phyloP scores from a whole-genome alignment of 139 green algal species.

The Haematococcus lacustris region DNA sequence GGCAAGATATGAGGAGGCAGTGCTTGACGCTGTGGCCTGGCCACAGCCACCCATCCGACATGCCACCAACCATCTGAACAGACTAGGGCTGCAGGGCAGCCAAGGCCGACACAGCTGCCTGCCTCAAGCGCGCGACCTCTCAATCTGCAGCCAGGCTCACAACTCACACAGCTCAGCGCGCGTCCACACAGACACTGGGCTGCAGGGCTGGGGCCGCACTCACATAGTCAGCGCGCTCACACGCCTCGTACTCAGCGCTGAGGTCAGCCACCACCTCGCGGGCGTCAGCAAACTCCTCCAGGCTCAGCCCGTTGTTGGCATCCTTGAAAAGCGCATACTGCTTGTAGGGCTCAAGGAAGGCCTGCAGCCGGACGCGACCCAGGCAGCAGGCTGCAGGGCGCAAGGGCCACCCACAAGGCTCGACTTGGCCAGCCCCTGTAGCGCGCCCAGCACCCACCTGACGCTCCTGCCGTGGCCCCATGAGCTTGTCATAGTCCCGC shows the following conservation, averaged over 20 bases:
- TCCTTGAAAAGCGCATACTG: slow-evolving; percentile 51
- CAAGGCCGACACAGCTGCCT: neutral
- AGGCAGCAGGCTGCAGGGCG: neutral
- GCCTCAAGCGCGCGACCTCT: neutral
- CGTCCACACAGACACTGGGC: neutral
- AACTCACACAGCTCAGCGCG: neutral
- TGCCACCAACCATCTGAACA: no score
- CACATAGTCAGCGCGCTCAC: slow-evolving; percentile 81
- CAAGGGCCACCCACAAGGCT: neutral
- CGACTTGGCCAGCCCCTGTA: neutral
- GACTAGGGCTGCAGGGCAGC: neutral
- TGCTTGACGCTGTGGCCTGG: no score
- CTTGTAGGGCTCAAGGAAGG: slow-evolving; percentile 82
- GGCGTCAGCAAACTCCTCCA: slow-evolving; percentile 91
- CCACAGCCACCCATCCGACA: no score
- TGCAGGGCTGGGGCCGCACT: no score
- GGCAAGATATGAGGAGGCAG: no score
- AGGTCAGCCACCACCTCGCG: slow-evolving; percentile 73
- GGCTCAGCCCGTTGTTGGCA: slow-evolving; percentile 22
- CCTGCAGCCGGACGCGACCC: slow-evolving; percentile 23
- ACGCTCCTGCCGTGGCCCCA: slow-evolving; percentile 36
- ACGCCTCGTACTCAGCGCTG: slow-evolving; percentile 79
- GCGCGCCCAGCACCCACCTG: neutral
- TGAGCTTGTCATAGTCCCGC: slow-evolving; percentile 93
- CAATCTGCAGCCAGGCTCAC: neutral